Conservation (phyloP, 345 rosid genomes). For the Gossypium bickii region DNA sequence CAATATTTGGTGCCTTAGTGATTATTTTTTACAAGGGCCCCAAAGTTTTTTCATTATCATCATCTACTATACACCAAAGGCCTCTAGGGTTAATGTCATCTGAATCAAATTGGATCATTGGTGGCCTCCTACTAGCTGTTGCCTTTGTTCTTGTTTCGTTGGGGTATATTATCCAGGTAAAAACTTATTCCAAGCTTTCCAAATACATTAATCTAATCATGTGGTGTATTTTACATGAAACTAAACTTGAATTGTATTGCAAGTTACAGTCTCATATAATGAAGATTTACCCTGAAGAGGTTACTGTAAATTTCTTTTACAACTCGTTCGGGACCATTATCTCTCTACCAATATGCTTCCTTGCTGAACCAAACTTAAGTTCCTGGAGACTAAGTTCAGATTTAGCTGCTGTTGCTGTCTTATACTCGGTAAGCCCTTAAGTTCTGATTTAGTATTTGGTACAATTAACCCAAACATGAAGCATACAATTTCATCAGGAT, state of each 20-base stretch:
- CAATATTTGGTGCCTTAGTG: slow-evolving; percentile 4
- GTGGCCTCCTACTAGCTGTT: slow-evolving; percentile 56
- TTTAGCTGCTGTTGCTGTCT: slow-evolving; percentile 1
- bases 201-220: not conserved
- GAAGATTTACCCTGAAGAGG: slow-evolving; percentile 10
- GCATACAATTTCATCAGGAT: not conserved
- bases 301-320: slow-evolving; percentile 3
- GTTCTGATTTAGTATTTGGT: not conserved
- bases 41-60: slow-evolving; percentile 26
- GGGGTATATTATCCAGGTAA: slow-evolving; percentile 61
- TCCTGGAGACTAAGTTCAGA: slow-evolving; percentile 1
- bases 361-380: slow-evolving; percentile 5
- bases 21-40: slow-evolving; percentile 40
- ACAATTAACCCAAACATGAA: not conserved
- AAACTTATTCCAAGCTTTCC: not conserved
- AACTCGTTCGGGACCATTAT: not conserved
- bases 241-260: not conserved
- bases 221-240: not conserved
- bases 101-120: slow-evolving; percentile 57
- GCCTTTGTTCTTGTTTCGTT: slow-evolving; percentile 60
- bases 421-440: not conserved
- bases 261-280: slow-evolving; percentile 9
- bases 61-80: slow-evolving; percentile 10
- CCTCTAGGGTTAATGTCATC: slow-evolving; percentile 4
- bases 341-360: not conserved